These are phyloP conservation scores for Candida dendrica DNA, from an alignment of 805 yeast genomes.

Conservation along the genomic window DNA sequence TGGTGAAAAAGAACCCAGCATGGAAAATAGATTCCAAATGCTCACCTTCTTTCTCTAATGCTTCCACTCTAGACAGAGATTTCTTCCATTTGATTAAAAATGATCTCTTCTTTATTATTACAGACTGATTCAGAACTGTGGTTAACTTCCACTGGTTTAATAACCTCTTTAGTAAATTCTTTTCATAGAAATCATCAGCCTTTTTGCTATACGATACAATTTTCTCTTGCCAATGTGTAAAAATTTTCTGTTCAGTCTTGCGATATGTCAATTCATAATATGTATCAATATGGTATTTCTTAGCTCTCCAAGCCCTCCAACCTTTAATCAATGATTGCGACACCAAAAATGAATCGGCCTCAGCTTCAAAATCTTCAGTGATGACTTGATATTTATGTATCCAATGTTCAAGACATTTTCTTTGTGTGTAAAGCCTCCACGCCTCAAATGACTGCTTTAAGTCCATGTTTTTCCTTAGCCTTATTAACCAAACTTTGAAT, in stretches of 20 bases:
- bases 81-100: conserved; percentile 9
- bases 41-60: conserved; percentile 7
- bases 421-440: conserved; percentile 12
- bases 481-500: conserved; percentile 15
- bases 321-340: conserved; percentile 8
- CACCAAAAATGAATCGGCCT: conserved; percentile 13
- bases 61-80: background rate
- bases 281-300: conserved; percentile 4
- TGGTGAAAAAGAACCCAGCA: conserved; percentile 19
- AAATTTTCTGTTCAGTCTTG: conserved; percentile 7
- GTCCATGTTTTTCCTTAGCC: conserved; percentile 11
- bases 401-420: conserved; percentile 10
- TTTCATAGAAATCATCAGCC: conserved; percentile 5
- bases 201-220: background rate
- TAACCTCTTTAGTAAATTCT: background rate
- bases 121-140: background rate
- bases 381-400: conserved; percentile 6
- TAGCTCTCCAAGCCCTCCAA: conserved; percentile 16
- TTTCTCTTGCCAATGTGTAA: conserved; percentile 11
- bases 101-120: background rate
- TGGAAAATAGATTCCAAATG: conserved; percentile 13
- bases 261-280: conserved; percentile 9
- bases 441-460: conserved; percentile 8
- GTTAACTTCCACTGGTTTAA: conserved; percentile 11
- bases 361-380: conserved; percentile 11